phyloP scores from a whole-genome alignment of 1,139 yeast species.

The Yamadazyma diddensiae region DNA sequence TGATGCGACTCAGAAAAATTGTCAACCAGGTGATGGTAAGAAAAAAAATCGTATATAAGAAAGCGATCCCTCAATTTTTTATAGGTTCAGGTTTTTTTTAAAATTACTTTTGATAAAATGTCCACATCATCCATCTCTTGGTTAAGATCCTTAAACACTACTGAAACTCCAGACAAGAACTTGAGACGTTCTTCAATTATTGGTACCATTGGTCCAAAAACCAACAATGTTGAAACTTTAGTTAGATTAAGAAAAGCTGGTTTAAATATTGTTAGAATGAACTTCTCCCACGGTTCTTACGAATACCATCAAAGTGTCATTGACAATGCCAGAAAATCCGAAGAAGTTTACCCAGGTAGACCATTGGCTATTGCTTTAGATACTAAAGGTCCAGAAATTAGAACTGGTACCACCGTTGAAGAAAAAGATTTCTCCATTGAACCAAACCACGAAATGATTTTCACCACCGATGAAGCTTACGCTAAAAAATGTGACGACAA shows the following conservation, averaged over 20 bases:
- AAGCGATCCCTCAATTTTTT: slow-evolving; percentile 6
- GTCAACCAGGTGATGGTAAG: slow-evolving; percentile 12
- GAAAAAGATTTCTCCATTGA: slow-evolving; percentile 78
- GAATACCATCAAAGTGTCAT: slow-evolving; percentile 96
- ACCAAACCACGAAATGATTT: slow-evolving; percentile 85
- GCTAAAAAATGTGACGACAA: slow-evolving; percentile 68
- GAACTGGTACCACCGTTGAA: slow-evolving; percentile 91
- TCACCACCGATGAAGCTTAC: slow-evolving; percentile 87
- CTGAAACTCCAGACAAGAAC: slow-evolving; percentile 76
- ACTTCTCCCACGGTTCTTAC: slow-evolving; percentile 96
- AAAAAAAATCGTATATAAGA: slow-evolving; percentile 5
- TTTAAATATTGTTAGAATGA: slow-evolving; percentile 96
- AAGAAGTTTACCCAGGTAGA: slow-evolving; percentile 86
- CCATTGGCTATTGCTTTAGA: slow-evolving; percentile 98
- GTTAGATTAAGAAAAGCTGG: slow-evolving; percentile 94
- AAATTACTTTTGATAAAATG: slow-evolving; percentile 14
- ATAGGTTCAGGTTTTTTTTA: slow-evolving; percentile 1
- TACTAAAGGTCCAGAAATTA: slow-evolving; percentile 99
- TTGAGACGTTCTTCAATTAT: slow-evolving; percentile 94
- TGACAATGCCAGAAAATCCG: slow-evolving; percentile 95
- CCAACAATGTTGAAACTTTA: slow-evolving; percentile 83
- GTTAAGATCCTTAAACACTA: slow-evolving; percentile 80
- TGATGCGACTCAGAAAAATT: slow-evolving; percentile 3
- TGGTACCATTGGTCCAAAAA: slow-evolving; percentile 98
- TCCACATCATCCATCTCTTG: slow-evolving; percentile 49